phyloP scores from a whole-genome alignment of 2,329 filamentous ascomycete species.

The Graphilbum fragrans region DNA sequence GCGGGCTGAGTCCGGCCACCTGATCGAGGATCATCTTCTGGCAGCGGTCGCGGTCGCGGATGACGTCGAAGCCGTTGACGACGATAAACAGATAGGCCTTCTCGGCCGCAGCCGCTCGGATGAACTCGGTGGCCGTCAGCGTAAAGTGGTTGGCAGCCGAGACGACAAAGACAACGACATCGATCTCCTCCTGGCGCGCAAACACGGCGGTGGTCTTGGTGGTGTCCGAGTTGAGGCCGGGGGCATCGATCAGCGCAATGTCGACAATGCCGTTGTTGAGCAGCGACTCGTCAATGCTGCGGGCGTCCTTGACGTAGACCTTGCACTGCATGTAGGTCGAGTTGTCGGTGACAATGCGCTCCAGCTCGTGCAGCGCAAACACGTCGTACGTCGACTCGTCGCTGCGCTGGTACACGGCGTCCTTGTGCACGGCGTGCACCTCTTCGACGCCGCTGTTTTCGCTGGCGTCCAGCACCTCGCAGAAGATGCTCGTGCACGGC shows the following conservation, averaged over 20 bases:
- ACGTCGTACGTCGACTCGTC: constrained; percentile 93
- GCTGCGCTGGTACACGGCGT: constrained; percentile 67
- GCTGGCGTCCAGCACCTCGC: constrained; percentile 83
- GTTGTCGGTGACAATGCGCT: constrained; percentile 83
- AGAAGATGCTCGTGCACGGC: constrained; percentile 96
- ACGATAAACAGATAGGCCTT: constrained; percentile 99
- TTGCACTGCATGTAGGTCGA: constrained; percentile 89
- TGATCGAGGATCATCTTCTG: constrained; percentile 90
- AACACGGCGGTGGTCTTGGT: constrained; percentile 96
- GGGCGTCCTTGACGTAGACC: constrained; percentile 84
- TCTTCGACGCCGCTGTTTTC: constrained; percentile 89
- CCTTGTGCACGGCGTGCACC: constrained; percentile 86
- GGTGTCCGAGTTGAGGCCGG: constrained; percentile 89
- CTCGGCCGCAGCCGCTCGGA: constrained; percentile 86
- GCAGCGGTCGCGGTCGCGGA: constrained; percentile 81
- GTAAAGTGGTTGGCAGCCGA: constrained; percentile 98
- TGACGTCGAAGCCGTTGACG: constrained; percentile 92
- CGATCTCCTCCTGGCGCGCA: constrained; percentile 93
- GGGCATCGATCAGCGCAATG: constrained; percentile 93
- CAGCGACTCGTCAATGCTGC: constrained; percentile 81
- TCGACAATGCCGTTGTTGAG: constrained; percentile 97
- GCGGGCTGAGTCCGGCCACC: constrained; percentile 74
- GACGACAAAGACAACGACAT: constrained; percentile 96
- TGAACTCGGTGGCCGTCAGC: constrained; percentile 93
- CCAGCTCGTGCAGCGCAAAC: constrained; percentile 63